phyloP scores from a whole-genome alignment of 2,329 filamentous ascomycete species.

The Lecanoromycetidae sp. region DNA sequence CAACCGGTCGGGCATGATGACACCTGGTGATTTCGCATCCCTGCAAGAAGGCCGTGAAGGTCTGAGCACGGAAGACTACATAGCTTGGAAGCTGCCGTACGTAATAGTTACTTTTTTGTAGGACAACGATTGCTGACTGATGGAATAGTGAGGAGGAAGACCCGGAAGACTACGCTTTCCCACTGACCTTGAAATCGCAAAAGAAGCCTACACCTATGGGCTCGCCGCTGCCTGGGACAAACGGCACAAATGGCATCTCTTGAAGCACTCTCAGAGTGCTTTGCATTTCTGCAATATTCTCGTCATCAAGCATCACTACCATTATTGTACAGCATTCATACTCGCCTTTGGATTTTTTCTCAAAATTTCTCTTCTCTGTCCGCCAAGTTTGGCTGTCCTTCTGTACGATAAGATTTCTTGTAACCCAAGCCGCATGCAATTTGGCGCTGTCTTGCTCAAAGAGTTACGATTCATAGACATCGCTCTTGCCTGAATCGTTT shows the following conservation, averaged over 20 bases:
- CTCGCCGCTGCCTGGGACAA: conserved; percentile 19
- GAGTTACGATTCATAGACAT: no score
- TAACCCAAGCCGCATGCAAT: not conserved
- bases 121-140: not conserved
- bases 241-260: conserved; percentile 12
- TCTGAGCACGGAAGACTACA: conserved; percentile 90
- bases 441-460: no score
- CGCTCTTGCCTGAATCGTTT: no score
- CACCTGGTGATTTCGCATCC: conserved; percentile 92
- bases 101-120: conserved; percentile 33
- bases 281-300: not conserved
- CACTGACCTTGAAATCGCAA: conserved; percentile 47
- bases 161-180: conserved; percentile 62
- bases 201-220: conserved; percentile 29
- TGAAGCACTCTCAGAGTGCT: no score
- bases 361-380: not conserved
- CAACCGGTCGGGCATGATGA: conserved; percentile 95
- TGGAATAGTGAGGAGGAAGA: conserved; percentile 78
- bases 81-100: conserved; percentile 96
- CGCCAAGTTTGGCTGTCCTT: not conserved
- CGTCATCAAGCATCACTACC: not conserved
- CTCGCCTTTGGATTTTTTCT: not conserved
- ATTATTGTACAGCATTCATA: not conserved
- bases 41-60: conserved; percentile 90
- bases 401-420: conserved; percentile 4